Conservation (phyloP, 306 rosid species). For the Lathyrus aphaca region DNA sequence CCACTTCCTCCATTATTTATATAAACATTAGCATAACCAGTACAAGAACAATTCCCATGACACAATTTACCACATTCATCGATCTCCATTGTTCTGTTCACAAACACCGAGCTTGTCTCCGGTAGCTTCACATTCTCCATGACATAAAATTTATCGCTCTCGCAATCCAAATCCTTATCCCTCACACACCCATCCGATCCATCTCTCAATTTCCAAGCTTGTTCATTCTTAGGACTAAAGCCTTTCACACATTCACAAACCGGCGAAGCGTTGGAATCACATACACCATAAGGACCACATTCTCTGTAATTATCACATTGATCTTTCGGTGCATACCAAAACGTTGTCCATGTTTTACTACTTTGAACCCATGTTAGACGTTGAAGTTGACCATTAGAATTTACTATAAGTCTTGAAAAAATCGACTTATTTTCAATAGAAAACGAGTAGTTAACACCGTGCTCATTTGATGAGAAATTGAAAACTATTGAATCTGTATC, state of each 20-base stretch:
- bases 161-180: slow-evolving; percentile 50
- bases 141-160: slow-evolving; percentile 46
- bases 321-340: slow-evolving; percentile 73
- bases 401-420: slow-evolving; percentile 50
- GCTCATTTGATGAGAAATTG: slow-evolving; percentile 36
- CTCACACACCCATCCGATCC: slow-evolving; percentile 81
- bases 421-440: slow-evolving; percentile 12
- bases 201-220: slow-evolving; percentile 74
- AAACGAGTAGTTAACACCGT: slow-evolving; percentile 57
- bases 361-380: slow-evolving; percentile 53
- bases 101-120: slow-evolving; percentile 51
- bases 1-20: slow-evolving; percentile 54
- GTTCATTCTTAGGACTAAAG: slow-evolving; percentile 56
- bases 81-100: slow-evolving; percentile 49
- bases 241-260: slow-evolving; percentile 66
- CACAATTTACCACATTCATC: slow-evolving; percentile 53
- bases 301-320: slow-evolving; percentile 52
- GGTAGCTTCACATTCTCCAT: slow-evolving; percentile 64
- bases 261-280: slow-evolving; percentile 66
- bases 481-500: slow-evolving; percentile 40
- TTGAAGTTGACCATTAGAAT: slow-evolving; percentile 42
- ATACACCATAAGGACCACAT: slow-evolving; percentile 70
- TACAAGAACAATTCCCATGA: slow-evolving; percentile 61
- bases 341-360: slow-evolving; percentile 47
- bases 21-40: slow-evolving; percentile 54